Base-by-base conservation (phyloP, 495 filamentous ascomycete species). In the Collariella sp. region DNA sequence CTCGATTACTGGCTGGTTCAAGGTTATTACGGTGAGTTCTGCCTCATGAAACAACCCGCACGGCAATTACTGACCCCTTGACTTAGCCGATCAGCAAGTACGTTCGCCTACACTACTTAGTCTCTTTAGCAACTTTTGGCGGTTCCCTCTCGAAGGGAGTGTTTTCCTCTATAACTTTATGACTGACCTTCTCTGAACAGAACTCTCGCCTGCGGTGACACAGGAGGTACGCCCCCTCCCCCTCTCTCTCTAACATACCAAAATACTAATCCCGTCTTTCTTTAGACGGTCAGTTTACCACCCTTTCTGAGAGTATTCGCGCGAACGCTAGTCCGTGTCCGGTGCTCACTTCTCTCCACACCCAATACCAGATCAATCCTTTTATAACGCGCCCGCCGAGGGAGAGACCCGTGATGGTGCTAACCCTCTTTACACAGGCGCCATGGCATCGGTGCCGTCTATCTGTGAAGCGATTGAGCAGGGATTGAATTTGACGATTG, bases 361-460 rank as follows among this genome's bases (percentile, higher is more conserved):
- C 16, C 12, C 12, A 34, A n/a, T 16, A 2, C 33, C 35, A 43
- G 16, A 52, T 44, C 50, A 43, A 43, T 18, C 40, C 33, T 34
- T 38, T 31, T 38, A 46, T 16, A 33, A 48, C 33, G 20, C 48
- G 16, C 5, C 22, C 26, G 16, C 29, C 16, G 22, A 16, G 29
- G 34, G 19, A 2, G 22, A 16, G 0, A 16, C 4, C 2, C 20
- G n/a, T 34, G 18, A 46, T 41, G 49, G 9, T 10, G 42, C 51
- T 53, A 34, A 61, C 46, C 13, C 11, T 4, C 13, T 34, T 12
- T 54, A 50, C 80, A 43, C 80, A 67, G 94, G 94, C 69, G 71
- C 72, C 13, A 71, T 93, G 53, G 88, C 89, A 6, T 91, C 87
- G 68, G 89, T 89, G n/a, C 87, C 91, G 65, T 74, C 82, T 20